Base-by-base conservation (phyloP, 2,329 filamentous ascomycete species). In the Allantophomopsis lycopodina region DNA sequence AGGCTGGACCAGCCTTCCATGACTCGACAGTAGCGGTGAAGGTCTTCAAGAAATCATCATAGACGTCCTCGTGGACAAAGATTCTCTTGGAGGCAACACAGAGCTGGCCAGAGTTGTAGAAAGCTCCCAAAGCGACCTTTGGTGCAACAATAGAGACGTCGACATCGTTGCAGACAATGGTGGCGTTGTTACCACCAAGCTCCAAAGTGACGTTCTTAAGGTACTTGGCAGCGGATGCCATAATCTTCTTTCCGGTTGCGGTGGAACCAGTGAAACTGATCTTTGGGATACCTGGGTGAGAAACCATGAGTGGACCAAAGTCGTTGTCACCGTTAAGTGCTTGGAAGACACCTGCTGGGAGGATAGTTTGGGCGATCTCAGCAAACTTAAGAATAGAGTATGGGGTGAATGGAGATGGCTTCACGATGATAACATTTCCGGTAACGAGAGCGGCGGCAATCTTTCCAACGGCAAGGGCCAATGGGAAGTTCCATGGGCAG, bases 21-120 rank as follows among this genome's bases (percentile, higher is more conserved):
- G 21, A 42, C 37, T 63, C 59, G 11, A 66, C 58, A 35, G 65
- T 61, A 34, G 61, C 58, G 8, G 66, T 58, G 39, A 68, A 49
- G 5, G 59, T 63, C 2, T 59, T 55, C 2, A 68, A 56, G 55
- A 79, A 77, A 18, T 60, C 50, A 30, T 73, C 67, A 51, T 74
- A 76, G 37, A 78, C 67, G 2, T 57, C 60, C 46, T 74, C 68
- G 48, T 78, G 74, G 2, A 79, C 65, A 49, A 73, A 78, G 33
- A 78, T 56, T 0, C 74, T 61, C 56, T 78, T 78, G 36, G 64
- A 63, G 36, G 65, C 64, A 20, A 73, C 61, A 50, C 69, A 73
- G 39, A 73, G 63, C 32, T 42, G 45, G 13, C 68, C 65, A 0
- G 65, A 65, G 50, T 71, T 68, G 40, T 70, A 60, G 45, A 73